Base-by-base conservation (phyloP, 345 rosid genomes). In the Garcia nutans region DNA sequence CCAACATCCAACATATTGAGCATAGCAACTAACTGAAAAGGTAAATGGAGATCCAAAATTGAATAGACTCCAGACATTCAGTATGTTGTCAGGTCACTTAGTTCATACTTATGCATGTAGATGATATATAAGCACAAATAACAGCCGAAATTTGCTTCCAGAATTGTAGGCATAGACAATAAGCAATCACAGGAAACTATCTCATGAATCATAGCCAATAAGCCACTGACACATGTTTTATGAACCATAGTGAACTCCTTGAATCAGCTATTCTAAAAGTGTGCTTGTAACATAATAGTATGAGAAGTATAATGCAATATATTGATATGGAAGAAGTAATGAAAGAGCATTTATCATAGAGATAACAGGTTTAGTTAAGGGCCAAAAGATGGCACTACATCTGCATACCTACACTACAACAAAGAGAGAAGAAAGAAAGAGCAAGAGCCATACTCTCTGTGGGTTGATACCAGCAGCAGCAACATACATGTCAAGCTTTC, bases 391-490 rank as follows among this genome's bases (percentile, higher is more conserved):
- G 65, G 42, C 17, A 72, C 41, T 33, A 33, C 26, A 16, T 54
- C 12, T 33, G 64, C 24, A 50, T 23, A 33, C 19, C 66, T 8
- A 10, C 62, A 22, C 55, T 5, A 69, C 24, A 55, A 23, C 6
- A 37, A 74, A 63, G 9, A 11, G 6, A 8, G 17, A 4, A 28
- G 67, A 9, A 3, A 71, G 57, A 42, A 49, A 59, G 70, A 41
- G 67, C 68, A 57, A 74, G 68, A 56, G 68, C 23, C 97, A 28
- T 91, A 96, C 99, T 73, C 85, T 88, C 77, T 92, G 97, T n/a
- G 98, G 98, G 70, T 93, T 90, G 85, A 96, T 87, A 77, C 99
- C 98, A 59, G 99, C 98, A 57, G 99, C 99, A 74, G 99, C 89
- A 68, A 96, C 99, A 76, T 96, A 92, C 85, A 96, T 91, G 83